Conservation (phyloP, 148 eudicot species). For the Limonium bicolor region DNA sequence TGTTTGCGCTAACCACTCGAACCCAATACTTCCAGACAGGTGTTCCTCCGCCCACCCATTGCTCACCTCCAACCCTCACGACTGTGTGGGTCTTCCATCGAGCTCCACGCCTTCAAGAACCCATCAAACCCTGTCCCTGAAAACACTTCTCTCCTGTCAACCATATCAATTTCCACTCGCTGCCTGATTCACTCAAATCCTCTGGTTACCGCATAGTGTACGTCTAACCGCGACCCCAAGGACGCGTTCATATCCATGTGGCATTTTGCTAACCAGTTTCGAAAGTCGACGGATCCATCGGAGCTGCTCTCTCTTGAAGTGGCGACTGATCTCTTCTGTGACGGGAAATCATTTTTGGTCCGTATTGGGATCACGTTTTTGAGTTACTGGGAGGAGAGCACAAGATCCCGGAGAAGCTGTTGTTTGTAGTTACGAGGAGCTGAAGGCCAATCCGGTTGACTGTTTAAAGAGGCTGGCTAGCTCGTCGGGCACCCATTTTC, state of each 20-base stretch:
- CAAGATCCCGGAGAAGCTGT: constrained; percentile 29
- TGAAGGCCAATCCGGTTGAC: constrained; percentile 10
- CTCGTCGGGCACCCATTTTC: constrained; percentile 15
- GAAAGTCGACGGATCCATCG: not conserved
- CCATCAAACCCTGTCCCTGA: not conserved
- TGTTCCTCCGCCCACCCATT: not conserved
- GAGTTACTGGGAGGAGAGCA: constrained; percentile 22
- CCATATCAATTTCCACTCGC: not conserved
- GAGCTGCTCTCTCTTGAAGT: constrained; percentile 1
- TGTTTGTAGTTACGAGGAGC: constrained; percentile 30
- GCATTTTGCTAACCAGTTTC: not conserved
- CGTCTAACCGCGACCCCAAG: not conserved
- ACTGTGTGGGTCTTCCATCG: not conserved
- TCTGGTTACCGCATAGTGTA: too few relatives aligned
- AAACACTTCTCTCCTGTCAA: not conserved
- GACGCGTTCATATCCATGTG: constrained; percentile 1
- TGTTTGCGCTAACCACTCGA: not conserved
- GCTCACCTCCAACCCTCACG: constrained; percentile 1
- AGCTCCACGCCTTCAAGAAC: too few relatives aligned
- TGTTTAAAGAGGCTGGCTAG: constrained; percentile 15
- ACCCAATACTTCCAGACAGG: not conserved
- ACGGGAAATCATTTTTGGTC: constrained; percentile 3
- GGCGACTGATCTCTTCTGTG: constrained; percentile 1
- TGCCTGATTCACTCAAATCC: constrained; percentile 1
- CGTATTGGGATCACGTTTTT: constrained; percentile 6